Evolutionary conservation across 768 basidiomycete genomes (phyloP), one percentile per base, ranked within the genome.

Genomic region (Paxillus rubicundulus): DNA sequence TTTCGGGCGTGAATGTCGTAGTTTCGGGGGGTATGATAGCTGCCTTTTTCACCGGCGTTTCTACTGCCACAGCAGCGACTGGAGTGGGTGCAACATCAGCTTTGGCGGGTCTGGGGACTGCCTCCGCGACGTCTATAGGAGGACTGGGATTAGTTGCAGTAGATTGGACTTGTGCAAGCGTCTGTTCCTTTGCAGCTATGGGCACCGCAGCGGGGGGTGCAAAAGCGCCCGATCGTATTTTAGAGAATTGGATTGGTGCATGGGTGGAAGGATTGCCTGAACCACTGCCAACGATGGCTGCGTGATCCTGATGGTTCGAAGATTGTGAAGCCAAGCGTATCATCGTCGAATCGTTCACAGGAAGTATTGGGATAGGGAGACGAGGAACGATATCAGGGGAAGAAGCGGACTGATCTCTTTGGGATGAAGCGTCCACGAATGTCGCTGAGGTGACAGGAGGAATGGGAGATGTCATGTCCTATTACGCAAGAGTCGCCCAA

Each of bases 281-380:
- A 8, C 39, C 49, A 36, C 43, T 49, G 45, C 53, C 66, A 38
- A 43, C 6, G 16, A 32, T 14, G 41, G 39, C 21, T n/a, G 47
- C 38, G 28, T 45, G 45, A 20, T 18, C 49, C 18, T 20, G 43
- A 44, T 16, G 20, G n/a, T 45, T 44, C 1, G 34, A 43, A 37
- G 49, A 52, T 44, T 44, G 50, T 16, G 58, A 55, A 3, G 45
- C 33, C 45, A 64, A 49, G 24, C 53, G 55, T 32, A 58, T 49
- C 2, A 69, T 69, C 57, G 67, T 71, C 56, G 72, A 66, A 61
- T 78, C 73, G 50, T 74, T 75, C 43, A 77, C 73, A 13, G 76
- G 74, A 4, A 75, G 63, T 40, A 74, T 71, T 53, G 67, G 32
- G 13, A 77, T 70, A 37, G 73, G 71, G 3, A 75, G 62, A 9